These are phyloP conservation scores for Torulaspora pretoriensis DNA, from an alignment of 1,139 yeast genomes.

Conservation along the genomic window DNA sequence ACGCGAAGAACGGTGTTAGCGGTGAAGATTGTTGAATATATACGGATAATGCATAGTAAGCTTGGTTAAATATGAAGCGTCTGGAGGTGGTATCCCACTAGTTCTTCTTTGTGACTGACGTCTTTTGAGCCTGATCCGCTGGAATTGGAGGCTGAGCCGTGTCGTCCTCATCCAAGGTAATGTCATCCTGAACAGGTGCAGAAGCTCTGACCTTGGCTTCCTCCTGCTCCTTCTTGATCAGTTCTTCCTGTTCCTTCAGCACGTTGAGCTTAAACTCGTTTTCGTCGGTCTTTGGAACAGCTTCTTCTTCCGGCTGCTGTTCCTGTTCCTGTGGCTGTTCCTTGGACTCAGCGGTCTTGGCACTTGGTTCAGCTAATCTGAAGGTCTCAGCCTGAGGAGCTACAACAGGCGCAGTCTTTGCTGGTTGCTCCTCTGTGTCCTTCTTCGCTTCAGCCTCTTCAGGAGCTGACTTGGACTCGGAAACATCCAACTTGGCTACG, in stretches of 20 bases:
- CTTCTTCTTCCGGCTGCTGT: slow-evolving; percentile 16
- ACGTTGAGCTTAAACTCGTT: slow-evolving; percentile 84
- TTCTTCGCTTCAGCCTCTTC: slow-evolving; percentile 10
- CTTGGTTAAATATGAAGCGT: neutral
- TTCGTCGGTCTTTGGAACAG: slow-evolving; percentile 28
- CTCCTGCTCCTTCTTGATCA: slow-evolving; percentile 83
- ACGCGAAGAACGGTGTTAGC: neutral
- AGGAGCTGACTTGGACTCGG: slow-evolving; percentile 35
- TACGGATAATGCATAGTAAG: neutral
- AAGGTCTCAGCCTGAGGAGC: slow-evolving; percentile 40
- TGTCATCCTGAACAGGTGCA: slow-evolving; percentile 69
- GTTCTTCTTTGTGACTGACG: slow-evolving; percentile 20
- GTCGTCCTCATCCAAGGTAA: slow-evolving; percentile 75
- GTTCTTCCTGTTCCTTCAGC: slow-evolving; percentile 91
- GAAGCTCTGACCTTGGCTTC: slow-evolving; percentile 68
- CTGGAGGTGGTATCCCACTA: neutral
- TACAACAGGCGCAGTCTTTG: slow-evolving; percentile 41
- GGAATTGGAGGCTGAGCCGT: slow-evolving; percentile 24
- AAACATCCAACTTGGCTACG: slow-evolving; percentile 88
- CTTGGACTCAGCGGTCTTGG: neutral
- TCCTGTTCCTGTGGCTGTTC: slow-evolving; percentile 9
- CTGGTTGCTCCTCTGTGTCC: slow-evolving; percentile 10
- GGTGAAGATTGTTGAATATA: slow-evolving; percentile 1
- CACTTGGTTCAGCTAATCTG: neutral
- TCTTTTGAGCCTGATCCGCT: slow-evolving; percentile 22